Evolutionary conservation across 2,329 filamentous ascomycete species (phyloP), one percentile per base, ranked within the genome.

Genomic region (Golovinomyces cichoracearum): DNA sequence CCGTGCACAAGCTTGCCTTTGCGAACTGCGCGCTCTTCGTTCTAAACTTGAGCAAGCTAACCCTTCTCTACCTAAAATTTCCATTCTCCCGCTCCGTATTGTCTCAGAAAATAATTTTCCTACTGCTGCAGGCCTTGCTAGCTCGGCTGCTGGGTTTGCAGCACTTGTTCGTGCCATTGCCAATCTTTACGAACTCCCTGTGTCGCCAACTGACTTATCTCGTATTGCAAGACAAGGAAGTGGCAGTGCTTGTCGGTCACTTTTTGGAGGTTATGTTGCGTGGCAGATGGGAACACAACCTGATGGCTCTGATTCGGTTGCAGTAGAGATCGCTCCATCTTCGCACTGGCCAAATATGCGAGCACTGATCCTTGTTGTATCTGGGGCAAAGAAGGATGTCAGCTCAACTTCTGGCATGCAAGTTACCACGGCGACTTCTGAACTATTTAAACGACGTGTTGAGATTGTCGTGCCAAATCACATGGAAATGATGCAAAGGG

Each of bases 21-120:
- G 80, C 49, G 83, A 84, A 63, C 75, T 98, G 47, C 81, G 88
- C 50, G 63, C 76, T 48, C 76, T 90, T 42, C 81, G 90, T 53
- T 71, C 76, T 48, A 69, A 74, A 22, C 70, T 95, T 58, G 90
- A 98, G 65, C 68, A 69, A 31, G 64, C 71, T 52, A 69, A 93
- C 62, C 57, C 76, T 0, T 76, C 75, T 21, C 72, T 93, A n/a
- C 84, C 88, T 40, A 83, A 82, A 63, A 76, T 98, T 50, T 82
- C 84, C 10, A 62, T 70, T 47, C 70, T 81, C 58, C 76, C 82
- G 29, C 75, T 98, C 52, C 81, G 79, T 57, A 79, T 98, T 55
- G 85, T 94, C 50, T 90, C 83, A 50, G 82, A 90, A 68, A 98
- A 98, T 73, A 98, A 98, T 72, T 98, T 98, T 72, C 90, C 90